Percentiles rank a stretch among this genome's conserved stretches.
Conservation (phyloP, 768 basidiomycete genomes). For the Holtermanniella nyarrowii region DNA sequence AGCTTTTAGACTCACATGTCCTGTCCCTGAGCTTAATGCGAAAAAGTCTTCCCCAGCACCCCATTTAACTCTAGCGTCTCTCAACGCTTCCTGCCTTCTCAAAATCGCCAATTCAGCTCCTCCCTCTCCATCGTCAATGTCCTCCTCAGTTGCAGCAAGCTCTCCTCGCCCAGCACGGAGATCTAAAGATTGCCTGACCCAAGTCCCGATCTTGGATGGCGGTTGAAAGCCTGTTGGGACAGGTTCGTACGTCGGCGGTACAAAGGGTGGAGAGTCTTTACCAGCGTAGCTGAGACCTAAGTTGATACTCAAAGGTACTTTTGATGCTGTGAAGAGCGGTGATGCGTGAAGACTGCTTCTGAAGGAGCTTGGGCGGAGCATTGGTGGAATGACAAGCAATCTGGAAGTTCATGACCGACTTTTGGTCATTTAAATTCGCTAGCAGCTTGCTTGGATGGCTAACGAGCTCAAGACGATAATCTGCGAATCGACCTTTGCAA, state of each 20-base stretch:
- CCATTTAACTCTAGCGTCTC: slow-evolving; percentile 20
- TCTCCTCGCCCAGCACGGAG: slow-evolving; percentile 32
- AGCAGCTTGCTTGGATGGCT: too few relatives aligned
- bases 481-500: too few relatives aligned
- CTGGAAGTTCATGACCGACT: too few relatives aligned
- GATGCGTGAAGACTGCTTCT: slow-evolving; percentile 8
- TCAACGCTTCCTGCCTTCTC: slow-evolving; percentile 19
- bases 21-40: slow-evolving; percentile 21
- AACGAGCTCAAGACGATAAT: too few relatives aligned
- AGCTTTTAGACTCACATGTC: slow-evolving; percentile 15
- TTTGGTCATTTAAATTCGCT: too few relatives aligned
- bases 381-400: too few relatives aligned
- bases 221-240: slow-evolving; percentile 20
- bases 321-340: slow-evolving; percentile 3
- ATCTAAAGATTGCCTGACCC: slow-evolving; percentile 29
- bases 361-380: neutral
- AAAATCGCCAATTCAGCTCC: neutral
- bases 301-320: slow-evolving; percentile 18
- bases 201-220: slow-evolving; percentile 17
- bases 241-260: slow-evolving; percentile 11
- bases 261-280: slow-evolving; percentile 38
- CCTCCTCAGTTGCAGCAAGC: slow-evolving; percentile 14
- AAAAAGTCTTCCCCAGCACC: slow-evolving; percentile 41
- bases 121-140: slow-evolving; percentile 2
- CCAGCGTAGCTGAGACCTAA: slow-evolving; percentile 36